These are phyloP conservation scores for Russula griseocarnosa DNA, from an alignment of 768 basidiomycete genomes.

Conservation along the genomic window DNA sequence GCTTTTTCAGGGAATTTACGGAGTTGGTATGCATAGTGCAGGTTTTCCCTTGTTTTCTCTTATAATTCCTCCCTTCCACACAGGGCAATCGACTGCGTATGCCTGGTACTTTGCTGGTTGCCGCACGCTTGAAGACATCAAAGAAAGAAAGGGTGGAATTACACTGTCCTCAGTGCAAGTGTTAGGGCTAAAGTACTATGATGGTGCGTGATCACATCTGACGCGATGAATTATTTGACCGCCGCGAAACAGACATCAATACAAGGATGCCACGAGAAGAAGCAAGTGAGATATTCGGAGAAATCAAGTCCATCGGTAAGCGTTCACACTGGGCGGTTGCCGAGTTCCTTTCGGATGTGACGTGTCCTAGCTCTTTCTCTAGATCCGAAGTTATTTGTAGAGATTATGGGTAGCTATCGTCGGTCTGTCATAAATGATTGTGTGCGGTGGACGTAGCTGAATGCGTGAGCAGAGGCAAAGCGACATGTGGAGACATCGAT, in stretches of 20 bases:
- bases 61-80: neutral
- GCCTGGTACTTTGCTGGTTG: slow-evolving; percentile 76
- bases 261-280: slow-evolving; percentile 81
- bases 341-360: neutral
- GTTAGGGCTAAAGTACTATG: slow-evolving; percentile 66
- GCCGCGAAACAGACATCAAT: slow-evolving; percentile 57
- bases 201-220: slow-evolving; percentile 44
- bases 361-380: slow-evolving; percentile 54
- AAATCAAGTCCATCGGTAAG: slow-evolving; percentile 68
- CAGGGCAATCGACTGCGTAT: slow-evolving; percentile 62
- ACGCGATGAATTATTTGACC: neutral
- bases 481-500: slow-evolving; percentile 88
- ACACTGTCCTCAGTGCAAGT: slow-evolving; percentile 55
- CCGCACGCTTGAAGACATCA: slow-evolving; percentile 72
- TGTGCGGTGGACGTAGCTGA: neutral
- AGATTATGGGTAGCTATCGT: slow-evolving; percentile 91
- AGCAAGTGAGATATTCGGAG: slow-evolving; percentile 65
- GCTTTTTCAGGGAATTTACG: slow-evolving; percentile 78
- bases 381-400: slow-evolving; percentile 66
- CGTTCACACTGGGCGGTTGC: neutral
- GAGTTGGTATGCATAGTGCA: slow-evolving; percentile 57
- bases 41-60: no score
- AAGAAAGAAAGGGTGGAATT: slow-evolving; percentile 55
- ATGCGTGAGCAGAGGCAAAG: slow-evolving; percentile 57
- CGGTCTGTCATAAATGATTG: slow-evolving; percentile 41